These are phyloP conservation scores for Diaporthe amygdali DNA, from an alignment of 2,329 filamentous ascomycete species.

Conservation along the genomic window DNA sequence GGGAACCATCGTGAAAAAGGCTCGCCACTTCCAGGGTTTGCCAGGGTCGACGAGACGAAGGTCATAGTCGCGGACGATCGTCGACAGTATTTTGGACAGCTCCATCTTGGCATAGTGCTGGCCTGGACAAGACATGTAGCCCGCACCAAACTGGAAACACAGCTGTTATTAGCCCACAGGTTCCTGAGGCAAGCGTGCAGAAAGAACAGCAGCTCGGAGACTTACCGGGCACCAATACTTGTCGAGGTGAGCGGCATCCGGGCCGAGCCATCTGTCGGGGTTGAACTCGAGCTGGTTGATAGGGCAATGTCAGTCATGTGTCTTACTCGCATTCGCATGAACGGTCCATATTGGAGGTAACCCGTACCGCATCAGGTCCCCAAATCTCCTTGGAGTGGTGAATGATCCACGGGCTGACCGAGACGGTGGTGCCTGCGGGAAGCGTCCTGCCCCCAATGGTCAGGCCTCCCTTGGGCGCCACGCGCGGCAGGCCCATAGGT, in stretches of 20 bases:
- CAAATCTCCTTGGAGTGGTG: slow-evolving; percentile 33
- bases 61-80: slow-evolving; percentile 28
- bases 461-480: slow-evolving; percentile 32
- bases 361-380: slow-evolving; percentile 27
- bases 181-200: neutral
- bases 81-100: slow-evolving; percentile 26
- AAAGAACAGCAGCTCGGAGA: neutral
- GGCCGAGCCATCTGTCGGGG: slow-evolving; percentile 31
- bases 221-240: slow-evolving; percentile 33
- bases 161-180: neutral
- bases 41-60: slow-evolving; percentile 24
- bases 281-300: slow-evolving; percentile 26
- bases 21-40: slow-evolving; percentile 25
- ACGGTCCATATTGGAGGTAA: neutral
- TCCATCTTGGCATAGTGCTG: slow-evolving; percentile 27
- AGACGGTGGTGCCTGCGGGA: slow-evolving; percentile 35
- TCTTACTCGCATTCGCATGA: neutral
- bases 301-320: slow-evolving; percentile 1
- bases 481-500: slow-evolving; percentile 35
- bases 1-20: slow-evolving; percentile 27
- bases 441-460: slow-evolving; percentile 33
- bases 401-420: slow-evolving; percentile 34
- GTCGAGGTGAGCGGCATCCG: slow-evolving; percentile 26
- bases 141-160: slow-evolving; percentile 19
- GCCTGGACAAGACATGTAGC: slow-evolving; percentile 27